Base-by-base conservation (phyloP, 495 filamentous ascomycete species). In the Annulohypoxylon bovei region DNA sequence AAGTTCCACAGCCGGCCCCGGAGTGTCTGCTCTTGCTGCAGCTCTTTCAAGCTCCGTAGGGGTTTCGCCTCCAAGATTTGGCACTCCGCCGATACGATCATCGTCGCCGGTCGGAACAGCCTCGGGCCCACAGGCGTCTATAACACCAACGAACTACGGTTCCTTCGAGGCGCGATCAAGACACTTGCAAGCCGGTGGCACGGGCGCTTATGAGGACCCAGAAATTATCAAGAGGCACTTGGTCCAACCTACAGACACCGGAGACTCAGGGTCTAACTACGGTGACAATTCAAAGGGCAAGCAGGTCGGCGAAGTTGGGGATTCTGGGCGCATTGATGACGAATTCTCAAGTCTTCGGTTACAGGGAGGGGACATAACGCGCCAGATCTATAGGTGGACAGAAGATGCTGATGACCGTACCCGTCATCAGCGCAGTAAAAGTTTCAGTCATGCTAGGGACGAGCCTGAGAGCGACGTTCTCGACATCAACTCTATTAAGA, bases 311-410 rank as follows among this genome's bases (percentile, higher is more conserved):
- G 80, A 78, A 18, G 78, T 81, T 53, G 77, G 83, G 28, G 85
- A 77, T n/a, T 73, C 81, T 16, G 86, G 37, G 0, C 65, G 83
- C 40, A 77, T 86, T 44, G 88, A 85, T 20, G 91, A 94, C 27
- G 92, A 96, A 72, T 99, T 99, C 76, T 98, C 94, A 27, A 97
- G 94, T 79, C 78, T 99, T 70, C 88, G 88, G 71, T 81, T 98
- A 44, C 96, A 98, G 73, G 95, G 95, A 30, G 95, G 95, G 35
- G 95, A 99, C 76, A 90, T 98, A 39, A 97, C 94, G 25, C 84
- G 95, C 57, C 91, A 95, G 53, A 94, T 99, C 56, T 99, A 99
- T 77, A 89, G 91, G 44, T 98, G 95, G 90, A 92, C 93, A 1
- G 93, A 97, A 76, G 92, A 96, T 74, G 91, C 90, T 16, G 84